Evolutionary conservation across 352 stramenopile genomes (phyloP), one percentile per base, ranked within the genome.

Genomic region (Globisporangium nodosum): DNA sequence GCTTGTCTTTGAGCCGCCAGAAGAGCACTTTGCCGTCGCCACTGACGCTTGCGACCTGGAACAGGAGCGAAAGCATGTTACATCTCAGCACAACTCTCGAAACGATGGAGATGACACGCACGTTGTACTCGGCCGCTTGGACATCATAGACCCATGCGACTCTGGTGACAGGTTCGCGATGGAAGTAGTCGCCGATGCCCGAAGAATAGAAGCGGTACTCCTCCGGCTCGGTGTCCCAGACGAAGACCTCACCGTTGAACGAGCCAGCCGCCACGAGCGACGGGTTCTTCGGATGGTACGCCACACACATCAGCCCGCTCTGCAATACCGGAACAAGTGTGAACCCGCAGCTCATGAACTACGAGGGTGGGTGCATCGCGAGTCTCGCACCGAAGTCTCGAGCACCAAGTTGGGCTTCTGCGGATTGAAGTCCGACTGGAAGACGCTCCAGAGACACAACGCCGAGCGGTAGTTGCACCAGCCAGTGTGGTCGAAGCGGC

Each of bases 381-480:
- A 16, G 8, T 43, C 37, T 13, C 70, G 24, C 57, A 90, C 82
- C 63, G 83, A 88, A 3, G 81, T 83, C 63, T 92, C 81, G n/a
- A 92, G 78, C 39, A 92, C 80, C 3, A 82, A 56, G n/a, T 71
- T 79, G 1, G 83, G 78, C 60, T 87, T 87, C 39, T 56, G 48
- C 1, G 76, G 53, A 42, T 88, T 88, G 21, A 93, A 84, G 40
- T 93, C 83, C 13, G 71, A 65, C 56, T 88, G 80, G 52, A 96
- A 96, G 33, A 96, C 76, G 47, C 81, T 89, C 87, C 87, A 96
- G 56, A 90, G 69, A 55, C 84, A 94, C 31, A 96, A 65, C 40
- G 86, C 85, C 7, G 85, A 92, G 43, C 83, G 85, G 43, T 89
- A 92, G 58, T 96, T 84, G 69, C 87, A 96, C 87, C 87, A 96